Base-by-base conservation (phyloP, 352 stramenopile species). In the Phytophthora pisi region DNA sequence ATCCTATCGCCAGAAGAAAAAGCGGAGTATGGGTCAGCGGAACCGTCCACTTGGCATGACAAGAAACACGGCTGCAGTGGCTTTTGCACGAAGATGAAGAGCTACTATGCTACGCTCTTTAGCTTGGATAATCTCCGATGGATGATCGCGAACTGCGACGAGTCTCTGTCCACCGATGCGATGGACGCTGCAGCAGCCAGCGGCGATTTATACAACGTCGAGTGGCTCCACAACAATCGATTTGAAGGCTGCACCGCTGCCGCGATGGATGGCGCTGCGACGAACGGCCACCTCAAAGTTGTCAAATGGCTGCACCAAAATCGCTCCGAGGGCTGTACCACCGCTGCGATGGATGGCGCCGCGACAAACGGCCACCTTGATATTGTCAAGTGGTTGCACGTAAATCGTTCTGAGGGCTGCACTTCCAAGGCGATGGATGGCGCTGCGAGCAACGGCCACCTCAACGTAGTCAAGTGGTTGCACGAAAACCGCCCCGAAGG, bases 131-230 rank as follows among this genome's bases (percentile, higher is more conserved):
- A 16, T 4, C 46, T 65, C 11, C 31, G 9, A 36, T 70, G 63
- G 63, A 15, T 76, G 47, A 30, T 52, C 40, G 24, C 28, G 1
- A 63, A 72, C 30, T 70, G 64, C 8, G 64, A 66, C 8, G 64
- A 66, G 11, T 47, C 46, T 31, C 36, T 61, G 26, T 65, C 68
- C 10, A 63, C 59, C 15, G 51, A 43, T 2, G 68, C 68, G n/a
- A 65, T 73, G 59, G 64, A 76, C 40, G 20, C 18, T 23, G 54
- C 58, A 5, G 64, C 13, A 18, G 11, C 16, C 13, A 9, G 38
- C 15, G 38, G 38, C 16, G 2, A 20, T 9, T 46, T 46, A 20
- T 0, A 4, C 38, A 9, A 20, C 7, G 7, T 23, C 15, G 0
- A 3, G 15, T 45, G 38, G 38, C 5, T 45, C 15, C 38, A 45